phyloP scores from a whole-genome alignment of 345 rosid genomes.

The Citrus mangshanensis region DNA sequence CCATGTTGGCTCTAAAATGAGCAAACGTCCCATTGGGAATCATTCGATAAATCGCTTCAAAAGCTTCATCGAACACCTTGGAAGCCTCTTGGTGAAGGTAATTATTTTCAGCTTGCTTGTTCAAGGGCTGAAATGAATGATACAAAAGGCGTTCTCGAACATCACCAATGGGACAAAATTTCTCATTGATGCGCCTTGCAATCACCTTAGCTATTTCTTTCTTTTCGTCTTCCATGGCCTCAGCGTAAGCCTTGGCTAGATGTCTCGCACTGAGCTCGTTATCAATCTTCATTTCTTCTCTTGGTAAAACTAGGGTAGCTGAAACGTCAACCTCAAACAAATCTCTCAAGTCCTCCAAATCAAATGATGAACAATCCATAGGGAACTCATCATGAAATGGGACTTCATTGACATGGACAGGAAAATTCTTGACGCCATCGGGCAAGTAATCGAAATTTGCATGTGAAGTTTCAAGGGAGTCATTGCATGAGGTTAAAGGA shows the following conservation, averaged over 20 bases:
- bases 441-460: neutral
- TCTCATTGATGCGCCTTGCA: slow-evolving; percentile 16
- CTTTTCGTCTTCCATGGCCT: slow-evolving; percentile 16
- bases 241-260: slow-evolving; percentile 15
- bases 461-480: neutral
- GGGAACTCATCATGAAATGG: neutral
- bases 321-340: slow-evolving; percentile 2
- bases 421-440: neutral
- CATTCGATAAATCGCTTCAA: slow-evolving; percentile 35
- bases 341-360: slow-evolving; percentile 3
- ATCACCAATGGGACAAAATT: slow-evolving; percentile 16
- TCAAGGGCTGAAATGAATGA: slow-evolving; percentile 9
- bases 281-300: slow-evolving; percentile 3
- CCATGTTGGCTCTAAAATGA: slow-evolving; percentile 49
- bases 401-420: neutral
- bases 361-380: neutral
- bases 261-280: slow-evolving; percentile 2
- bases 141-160: slow-evolving; percentile 16
- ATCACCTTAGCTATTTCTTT: slow-evolving; percentile 20
- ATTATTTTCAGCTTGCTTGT: slow-evolving; percentile 2
- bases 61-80: slow-evolving; percentile 1
- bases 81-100: slow-evolving; percentile 20
- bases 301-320: slow-evolving; percentile 7
- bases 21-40: slow-evolving; percentile 52
- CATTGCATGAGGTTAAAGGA: neutral